Conservation (phyloP, 192 early-diverging fungal species). For the Entomortierella chlamydospora region DNA sequence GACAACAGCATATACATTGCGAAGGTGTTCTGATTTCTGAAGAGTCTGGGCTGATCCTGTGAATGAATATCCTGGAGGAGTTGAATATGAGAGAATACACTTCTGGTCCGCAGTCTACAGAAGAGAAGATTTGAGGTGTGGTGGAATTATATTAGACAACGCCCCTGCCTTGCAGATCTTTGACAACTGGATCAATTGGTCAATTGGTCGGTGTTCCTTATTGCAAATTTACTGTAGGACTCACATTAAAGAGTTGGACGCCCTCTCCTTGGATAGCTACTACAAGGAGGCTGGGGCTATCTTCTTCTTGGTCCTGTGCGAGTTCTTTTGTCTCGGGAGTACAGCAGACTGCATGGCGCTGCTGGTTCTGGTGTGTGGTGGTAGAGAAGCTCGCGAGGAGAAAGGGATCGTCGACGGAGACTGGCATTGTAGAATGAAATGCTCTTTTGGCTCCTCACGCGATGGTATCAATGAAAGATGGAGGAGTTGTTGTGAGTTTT, state of each 20-base stretch:
- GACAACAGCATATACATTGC: conserved; percentile 60
- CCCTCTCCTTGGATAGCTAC: conserved; percentile 65
- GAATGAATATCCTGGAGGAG: conserved; percentile 61
- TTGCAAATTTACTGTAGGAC: not conserved
- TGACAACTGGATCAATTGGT: not conserved
- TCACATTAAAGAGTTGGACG: conserved; percentile 64
- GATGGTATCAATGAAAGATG: not conserved
- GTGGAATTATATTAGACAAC: not conserved
- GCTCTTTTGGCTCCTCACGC: not conserved
- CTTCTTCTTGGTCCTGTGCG: conserved; percentile 3
- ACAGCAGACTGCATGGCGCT: conserved; percentile 35
- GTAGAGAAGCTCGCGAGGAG: conserved; percentile 59
- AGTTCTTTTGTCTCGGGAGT: conserved; percentile 22
- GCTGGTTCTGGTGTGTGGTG: conserved; percentile 41
- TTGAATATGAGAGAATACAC: conserved; percentile 62
- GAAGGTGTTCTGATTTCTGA: conserved; percentile 28
- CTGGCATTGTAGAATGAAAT: conserved; percentile 47
- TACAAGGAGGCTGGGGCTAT: conserved; percentile 46
- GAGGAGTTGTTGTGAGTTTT: not conserved
- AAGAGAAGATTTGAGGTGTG: too few species aligned
- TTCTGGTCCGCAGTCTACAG: conserved; percentile 66
- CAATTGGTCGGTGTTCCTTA: too few species aligned
- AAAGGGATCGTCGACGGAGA: conserved; percentile 62
- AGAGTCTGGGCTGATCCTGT: conserved; percentile 56
- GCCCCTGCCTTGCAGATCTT: not conserved